Evolutionary conservation across 2,329 filamentous ascomycete species (phyloP), one percentile per base, ranked within the genome.

Genomic region (Blumeria graminis): DNA sequence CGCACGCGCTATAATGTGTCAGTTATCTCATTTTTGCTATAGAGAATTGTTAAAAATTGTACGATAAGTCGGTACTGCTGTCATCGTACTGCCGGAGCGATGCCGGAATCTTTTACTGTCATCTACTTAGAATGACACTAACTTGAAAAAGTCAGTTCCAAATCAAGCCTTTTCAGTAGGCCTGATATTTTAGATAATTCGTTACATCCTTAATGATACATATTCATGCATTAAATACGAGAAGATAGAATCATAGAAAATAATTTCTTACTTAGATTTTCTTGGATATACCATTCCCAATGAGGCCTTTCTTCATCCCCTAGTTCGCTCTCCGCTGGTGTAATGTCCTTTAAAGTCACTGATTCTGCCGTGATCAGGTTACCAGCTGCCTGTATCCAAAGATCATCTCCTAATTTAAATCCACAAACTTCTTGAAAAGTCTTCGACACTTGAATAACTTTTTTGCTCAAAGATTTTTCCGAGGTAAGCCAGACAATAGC

Each of bases 401-500:
- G 71, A 55, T 79, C 76, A 53, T 88, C 84, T 14, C 80, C 80
- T 3, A 92, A 71, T 59, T 82, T 82, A 62, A 94, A 76, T 0
- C 78, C 78, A 61, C 84, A 84, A 6, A 78, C 76, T 38, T 84
- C 81, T 60, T 85, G 82, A 56, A 93, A 78, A 6, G 78, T 73
- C 60, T 85, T 81, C 22, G 85, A 81, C 71, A 86, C 78, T 72
- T 89, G 75, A 54, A 84, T 72, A 57, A 86, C 74, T 60, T 81
- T 76, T 61, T 78, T 78, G 64, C 80, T 76, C 61, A 86, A 71
- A 45, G 52, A 58, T 63, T 81, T 80, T 65, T 81, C 71, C 6
- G 72, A 65, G 3, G 77, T 75, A 43, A 72, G 69, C 80, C 80
- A 84, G 10, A 76, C 78, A 62, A 83, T 74, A n/a, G 76, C 80